Evolutionary conservation across 768 basidiomycete genomes (phyloP).

Genomic region (Hericium erinaceus): DNA sequence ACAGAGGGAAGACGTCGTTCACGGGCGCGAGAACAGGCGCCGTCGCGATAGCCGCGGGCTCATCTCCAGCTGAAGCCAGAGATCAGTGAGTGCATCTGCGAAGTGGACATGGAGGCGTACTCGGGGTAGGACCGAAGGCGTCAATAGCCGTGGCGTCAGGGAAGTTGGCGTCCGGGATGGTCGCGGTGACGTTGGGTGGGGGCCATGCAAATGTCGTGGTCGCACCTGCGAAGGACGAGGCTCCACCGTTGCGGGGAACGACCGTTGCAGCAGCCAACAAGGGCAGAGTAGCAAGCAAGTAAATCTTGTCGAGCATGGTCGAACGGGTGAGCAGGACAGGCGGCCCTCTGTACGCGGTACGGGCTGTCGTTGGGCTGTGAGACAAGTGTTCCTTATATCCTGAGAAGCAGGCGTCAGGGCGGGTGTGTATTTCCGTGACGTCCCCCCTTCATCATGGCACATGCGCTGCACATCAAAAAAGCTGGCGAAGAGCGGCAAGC

Average conservation of each 20-base stretch:
- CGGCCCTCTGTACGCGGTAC: background rate
- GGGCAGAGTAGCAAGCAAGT: background rate
- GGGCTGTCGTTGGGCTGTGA: background rate
- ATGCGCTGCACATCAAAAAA: background rate
- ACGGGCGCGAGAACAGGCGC: constrained; percentile 31
- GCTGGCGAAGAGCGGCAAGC: background rate
- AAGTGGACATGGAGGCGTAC: constrained; percentile 19
- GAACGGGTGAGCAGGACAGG: background rate
- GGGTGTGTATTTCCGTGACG: background rate
- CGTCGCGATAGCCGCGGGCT: constrained; percentile 17
- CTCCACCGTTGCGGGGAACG: constrained; percentile 1
- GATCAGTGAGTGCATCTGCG: background rate
- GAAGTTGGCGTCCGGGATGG: constrained; percentile 27
- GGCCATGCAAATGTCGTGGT: constrained; percentile 34
- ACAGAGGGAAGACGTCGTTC: constrained; percentile 31
- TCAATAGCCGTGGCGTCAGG: constrained; percentile 34
- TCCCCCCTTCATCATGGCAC: background rate
- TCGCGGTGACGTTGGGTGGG: constrained; percentile 27
- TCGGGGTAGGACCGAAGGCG: constrained; percentile 40
- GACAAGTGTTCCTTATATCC: background rate
- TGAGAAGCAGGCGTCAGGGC: background rate
- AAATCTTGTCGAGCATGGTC: background rate
- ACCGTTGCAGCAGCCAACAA: background rate
- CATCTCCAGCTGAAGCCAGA: constrained; percentile 17
- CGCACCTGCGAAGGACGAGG: constrained; percentile 35